Base-by-base conservation (phyloP, 208 protist genomes). In the Wallacemonas rigidus region DNA sequence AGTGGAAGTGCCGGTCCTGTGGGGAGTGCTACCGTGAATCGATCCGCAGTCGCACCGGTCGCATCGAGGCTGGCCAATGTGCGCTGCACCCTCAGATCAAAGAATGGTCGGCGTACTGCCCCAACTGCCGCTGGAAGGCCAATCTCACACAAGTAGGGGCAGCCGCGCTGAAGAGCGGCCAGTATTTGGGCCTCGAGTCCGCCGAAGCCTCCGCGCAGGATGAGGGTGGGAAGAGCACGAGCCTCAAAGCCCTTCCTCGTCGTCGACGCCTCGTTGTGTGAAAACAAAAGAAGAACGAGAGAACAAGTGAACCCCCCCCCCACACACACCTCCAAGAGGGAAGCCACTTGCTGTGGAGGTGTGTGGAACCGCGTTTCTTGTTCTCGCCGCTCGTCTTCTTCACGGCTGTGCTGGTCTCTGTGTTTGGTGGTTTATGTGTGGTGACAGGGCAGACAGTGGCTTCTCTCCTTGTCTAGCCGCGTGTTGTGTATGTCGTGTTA, bases 1-100 rank as follows among this genome's bases (percentile, higher is more conserved):
- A 88, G 72, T 96, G 91, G 89, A 91, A 43, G 74, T 96, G 91
- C 68, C 45, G 56, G 17, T 40, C 67, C 41, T 96, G 91, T 55
- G 83, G 85, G 39, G 61, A 75, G 71, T 44, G 71, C 48, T 94
- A 93, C 76, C 75, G 80, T 6, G 84, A 87, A 35, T 83, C 86
- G 1, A 88, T 94, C 44, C 87, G 91, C 17, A 91, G 86, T 40
- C 89, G 91, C 65, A 93, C 87, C 0, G 91, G 91, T 0, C 9
- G 35, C 2, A 82, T 94, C n/a, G 87, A 93, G 71, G 40, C 36
- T 3, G 91, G 89, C 4, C 89, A 94, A 63, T 76, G 77, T 17
- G 71, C 82, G 14, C 63, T 93, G 67, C 86, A 94, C 74, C 87
- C 85, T 9, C 63, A 85, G 9, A 77, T 80, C 12, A 54, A 67